phyloP scores from a whole-genome alignment of 768 basidiomycete species.

The Hydnomerulius pinastri region DNA sequence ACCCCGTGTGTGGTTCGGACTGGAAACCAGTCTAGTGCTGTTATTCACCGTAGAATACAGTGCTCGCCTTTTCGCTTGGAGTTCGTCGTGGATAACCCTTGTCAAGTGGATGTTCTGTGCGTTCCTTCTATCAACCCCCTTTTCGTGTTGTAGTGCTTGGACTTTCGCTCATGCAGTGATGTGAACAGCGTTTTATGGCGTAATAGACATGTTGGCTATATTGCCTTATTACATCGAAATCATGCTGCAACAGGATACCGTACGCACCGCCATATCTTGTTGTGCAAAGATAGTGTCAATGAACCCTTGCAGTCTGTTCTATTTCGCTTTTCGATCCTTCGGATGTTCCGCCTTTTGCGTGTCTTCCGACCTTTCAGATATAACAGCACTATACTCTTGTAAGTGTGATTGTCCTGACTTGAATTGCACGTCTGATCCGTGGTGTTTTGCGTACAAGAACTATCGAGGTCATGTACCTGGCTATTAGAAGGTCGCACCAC shows the following conservation, averaged over 20 bases:
- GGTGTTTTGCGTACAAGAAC: conserved; percentile 46
- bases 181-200: conserved; percentile 72
- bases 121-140: conserved; percentile 19
- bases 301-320: conserved; percentile 60
- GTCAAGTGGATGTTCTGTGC: conserved; percentile 71
- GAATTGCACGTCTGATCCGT: neutral
- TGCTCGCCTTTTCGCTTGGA: conserved; percentile 75
- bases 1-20: conserved; percentile 78
- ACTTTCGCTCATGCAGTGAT: conserved; percentile 1
- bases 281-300: neutral
- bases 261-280: conserved; percentile 35
- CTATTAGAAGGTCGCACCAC: conserved; percentile 82
- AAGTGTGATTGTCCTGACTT: conserved; percentile 24
- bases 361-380: conserved; percentile 91
- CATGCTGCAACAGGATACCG: conserved; percentile 81
- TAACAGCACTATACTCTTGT: conserved; percentile 81
- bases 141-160: neutral
- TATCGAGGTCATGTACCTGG: conserved; percentile 91
- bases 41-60: conserved; percentile 88
- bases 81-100: conserved; percentile 59
- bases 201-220: conserved; percentile 85
- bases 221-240: conserved; percentile 90
- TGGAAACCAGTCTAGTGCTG: conserved; percentile 82
- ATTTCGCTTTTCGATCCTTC: conserved; percentile 88
- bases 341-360: conserved; percentile 85